These are phyloP conservation scores for Casaregolazyma lundiana DNA, from an alignment of 1,139 yeast genomes.

Conservation along the genomic window DNA sequence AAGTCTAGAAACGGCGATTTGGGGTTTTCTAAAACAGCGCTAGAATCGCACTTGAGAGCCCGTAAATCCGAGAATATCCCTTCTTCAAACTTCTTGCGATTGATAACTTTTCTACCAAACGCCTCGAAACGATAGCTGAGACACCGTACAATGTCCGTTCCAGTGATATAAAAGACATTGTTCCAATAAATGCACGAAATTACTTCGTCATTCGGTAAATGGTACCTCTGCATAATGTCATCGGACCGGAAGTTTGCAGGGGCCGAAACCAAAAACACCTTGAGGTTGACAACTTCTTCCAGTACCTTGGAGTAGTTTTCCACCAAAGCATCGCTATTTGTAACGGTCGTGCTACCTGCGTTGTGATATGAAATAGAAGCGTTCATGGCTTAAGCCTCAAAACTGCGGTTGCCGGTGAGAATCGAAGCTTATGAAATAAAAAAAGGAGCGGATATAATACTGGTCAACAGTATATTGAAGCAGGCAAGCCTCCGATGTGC, in stretches of 20 bases:
- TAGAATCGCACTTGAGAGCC: constrained; percentile 78
- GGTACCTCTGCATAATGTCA: constrained; percentile 82
- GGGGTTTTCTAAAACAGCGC: constrained; percentile 86
- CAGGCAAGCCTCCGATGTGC: neutral
- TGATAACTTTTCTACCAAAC: constrained; percentile 79
- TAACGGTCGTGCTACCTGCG: no score
- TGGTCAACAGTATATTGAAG: constrained; percentile 12
- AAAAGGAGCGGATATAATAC: constrained; percentile 4
- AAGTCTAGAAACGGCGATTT: constrained; percentile 82
- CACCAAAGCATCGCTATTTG: constrained; percentile 4
- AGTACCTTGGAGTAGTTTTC: constrained; percentile 18
- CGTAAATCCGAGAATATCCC: constrained; percentile 91
- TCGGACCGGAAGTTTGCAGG: constrained; percentile 93
- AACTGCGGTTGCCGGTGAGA: neutral
- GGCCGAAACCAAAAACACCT: constrained; percentile 75
- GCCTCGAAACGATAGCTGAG: constrained; percentile 85
- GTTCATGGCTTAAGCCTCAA: no score
- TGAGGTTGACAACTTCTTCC: constrained; percentile 20
- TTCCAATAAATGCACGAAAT: constrained; percentile 94
- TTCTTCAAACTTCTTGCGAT: constrained; percentile 93
- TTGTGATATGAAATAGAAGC: no score
- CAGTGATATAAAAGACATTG: constrained; percentile 83
- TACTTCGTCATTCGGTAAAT: constrained; percentile 80
- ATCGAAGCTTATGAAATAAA: neutral
- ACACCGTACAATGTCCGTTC: constrained; percentile 93